These are phyloP conservation scores for Xylaria sp. DNA, from an alignment of 2,329 filamentous ascomycete species.

Conservation along the genomic window DNA sequence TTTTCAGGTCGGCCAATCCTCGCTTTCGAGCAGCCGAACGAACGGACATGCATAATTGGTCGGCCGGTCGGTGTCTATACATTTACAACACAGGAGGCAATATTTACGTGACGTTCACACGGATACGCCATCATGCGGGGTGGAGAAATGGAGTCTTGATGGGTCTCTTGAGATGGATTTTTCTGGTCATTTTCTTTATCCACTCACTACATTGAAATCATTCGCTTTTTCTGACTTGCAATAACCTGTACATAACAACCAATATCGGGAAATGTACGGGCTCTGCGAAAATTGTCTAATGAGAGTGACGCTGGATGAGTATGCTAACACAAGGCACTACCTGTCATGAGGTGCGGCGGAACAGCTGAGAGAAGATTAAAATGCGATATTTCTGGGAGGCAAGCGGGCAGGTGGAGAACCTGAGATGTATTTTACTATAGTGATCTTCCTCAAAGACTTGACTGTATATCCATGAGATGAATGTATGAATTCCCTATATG, in stretches of 20 bases:
- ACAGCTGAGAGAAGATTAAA: conserved; percentile 6
- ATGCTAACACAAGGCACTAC: background rate
- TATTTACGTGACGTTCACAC: conserved; percentile 20
- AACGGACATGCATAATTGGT: conserved; percentile 33
- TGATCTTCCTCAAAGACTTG: background rate
- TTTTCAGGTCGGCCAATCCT: conserved; percentile 21
- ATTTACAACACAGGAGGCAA: conserved; percentile 35
- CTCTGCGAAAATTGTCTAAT: background rate
- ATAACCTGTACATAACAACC: conserved; percentile 9
- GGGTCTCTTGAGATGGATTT: conserved; percentile 11
- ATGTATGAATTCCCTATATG: background rate
- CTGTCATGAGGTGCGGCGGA: conserved; percentile 5
- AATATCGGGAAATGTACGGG: conserved; percentile 3
- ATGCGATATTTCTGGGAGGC: background rate
- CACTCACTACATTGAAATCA: conserved; percentile 30
- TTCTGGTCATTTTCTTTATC: conserved; percentile 21
- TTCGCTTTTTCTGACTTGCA: conserved; percentile 9
- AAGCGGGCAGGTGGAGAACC: background rate
- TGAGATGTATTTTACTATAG: conserved; percentile 9
- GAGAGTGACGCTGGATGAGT: background rate
- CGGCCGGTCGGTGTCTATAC: conserved; percentile 30
- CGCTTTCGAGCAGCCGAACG: conserved; percentile 22
- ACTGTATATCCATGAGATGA: background rate
- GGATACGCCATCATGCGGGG: conserved; percentile 11
- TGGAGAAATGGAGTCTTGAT: conserved; percentile 26